These are phyloP conservation scores for Chrysoporthe puriensis DNA, from an alignment of 2,329 filamentous ascomycete species.

Conservation along the genomic window DNA sequence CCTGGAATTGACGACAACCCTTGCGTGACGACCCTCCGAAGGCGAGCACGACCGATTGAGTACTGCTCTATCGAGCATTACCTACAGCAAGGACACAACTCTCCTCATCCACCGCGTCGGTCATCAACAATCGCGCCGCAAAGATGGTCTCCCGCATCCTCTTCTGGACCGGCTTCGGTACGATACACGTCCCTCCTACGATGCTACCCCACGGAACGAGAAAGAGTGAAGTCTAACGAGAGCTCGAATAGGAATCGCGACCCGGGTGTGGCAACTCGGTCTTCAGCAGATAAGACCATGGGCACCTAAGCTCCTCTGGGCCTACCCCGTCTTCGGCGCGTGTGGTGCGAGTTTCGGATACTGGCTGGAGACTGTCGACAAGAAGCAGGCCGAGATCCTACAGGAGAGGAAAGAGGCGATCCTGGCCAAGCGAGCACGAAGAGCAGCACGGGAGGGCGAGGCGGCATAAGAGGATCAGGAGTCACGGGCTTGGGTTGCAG, in stretches of 20 bases:
- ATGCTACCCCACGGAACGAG: slow-evolving; percentile 16
- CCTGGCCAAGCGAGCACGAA: slow-evolving; percentile 86
- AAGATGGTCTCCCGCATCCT: slow-evolving; percentile 68
- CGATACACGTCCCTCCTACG: slow-evolving; percentile 35
- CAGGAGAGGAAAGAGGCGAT: slow-evolving; percentile 77
- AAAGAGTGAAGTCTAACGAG: background rate
- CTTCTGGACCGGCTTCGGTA: slow-evolving; percentile 94
- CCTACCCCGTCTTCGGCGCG: slow-evolving; percentile 85
- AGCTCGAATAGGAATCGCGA: slow-evolving; percentile 72
- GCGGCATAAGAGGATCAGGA: slow-evolving; percentile 12
- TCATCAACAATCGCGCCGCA: slow-evolving; percentile 27
- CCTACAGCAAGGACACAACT: slow-evolving; percentile 10
- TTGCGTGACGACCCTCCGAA: slow-evolving; percentile 1
- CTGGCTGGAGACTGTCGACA: slow-evolving; percentile 91
- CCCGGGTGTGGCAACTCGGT: slow-evolving; percentile 94
- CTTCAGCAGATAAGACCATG: slow-evolving; percentile 98
- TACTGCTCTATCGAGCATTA: slow-evolving; percentile 23
- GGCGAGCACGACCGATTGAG: slow-evolving; percentile 19
- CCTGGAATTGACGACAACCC: background rate
- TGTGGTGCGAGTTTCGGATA: slow-evolving; percentile 93
- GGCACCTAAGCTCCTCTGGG: slow-evolving; percentile 82
- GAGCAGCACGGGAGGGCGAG: slow-evolving; percentile 65
- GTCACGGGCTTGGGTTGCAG: background rate
- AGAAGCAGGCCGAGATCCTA: slow-evolving; percentile 77
- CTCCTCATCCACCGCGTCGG: slow-evolving; percentile 21